These are phyloP conservation scores for Ophiocordyceps camponoti-floridani DNA, from an alignment of 2,329 filamentous ascomycete species.

Conservation along the genomic window DNA sequence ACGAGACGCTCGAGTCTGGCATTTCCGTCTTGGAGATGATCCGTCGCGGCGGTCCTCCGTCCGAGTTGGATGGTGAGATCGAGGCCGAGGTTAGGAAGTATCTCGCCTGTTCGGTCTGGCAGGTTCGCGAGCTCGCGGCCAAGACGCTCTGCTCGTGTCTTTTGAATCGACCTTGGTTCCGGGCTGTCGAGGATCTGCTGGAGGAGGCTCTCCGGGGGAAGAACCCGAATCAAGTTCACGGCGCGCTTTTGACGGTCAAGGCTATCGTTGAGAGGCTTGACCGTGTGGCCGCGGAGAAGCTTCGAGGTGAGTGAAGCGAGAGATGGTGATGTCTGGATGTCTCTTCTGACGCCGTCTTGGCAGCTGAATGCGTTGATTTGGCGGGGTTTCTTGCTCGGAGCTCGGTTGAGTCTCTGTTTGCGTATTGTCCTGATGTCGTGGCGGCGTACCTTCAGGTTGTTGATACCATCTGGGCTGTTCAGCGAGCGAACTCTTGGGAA, in stretches of 20 bases:
- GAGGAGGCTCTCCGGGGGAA: slow-evolving; percentile 10
- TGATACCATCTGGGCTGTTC: slow-evolving; percentile 20
- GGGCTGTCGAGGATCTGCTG: slow-evolving; percentile 19
- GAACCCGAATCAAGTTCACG: slow-evolving; percentile 37
- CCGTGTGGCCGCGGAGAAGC: slow-evolving; percentile 24
- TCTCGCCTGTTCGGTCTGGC: slow-evolving; percentile 56
- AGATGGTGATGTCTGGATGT: not conserved
- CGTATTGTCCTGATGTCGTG: slow-evolving; percentile 21
- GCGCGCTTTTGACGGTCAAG: slow-evolving; percentile 35
- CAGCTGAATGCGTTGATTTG: slow-evolving; percentile 14
- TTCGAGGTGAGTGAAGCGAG: slow-evolving; percentile 19
- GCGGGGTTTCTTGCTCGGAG: slow-evolving; percentile 11
- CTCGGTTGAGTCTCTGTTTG: slow-evolving; percentile 7
- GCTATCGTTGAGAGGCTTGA: slow-evolving; percentile 36
- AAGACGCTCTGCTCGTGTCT: slow-evolving; percentile 50
- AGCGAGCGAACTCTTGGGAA: slow-evolving; percentile 6
- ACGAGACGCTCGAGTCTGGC: slow-evolving; percentile 41
- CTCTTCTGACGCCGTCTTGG: not conserved
- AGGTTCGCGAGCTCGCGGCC: slow-evolving; percentile 65
- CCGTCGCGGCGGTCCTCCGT: slow-evolving; percentile 49
- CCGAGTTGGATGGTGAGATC: slow-evolving; percentile 31
- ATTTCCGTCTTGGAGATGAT: slow-evolving; percentile 75
- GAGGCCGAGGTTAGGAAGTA: slow-evolving; percentile 41
- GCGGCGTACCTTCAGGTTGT: slow-evolving; percentile 27
- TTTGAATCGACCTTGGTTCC: slow-evolving; percentile 30